Base-by-base conservation (phyloP, 78 protist genomes). In the Cavenderia fasciculata region DNA sequence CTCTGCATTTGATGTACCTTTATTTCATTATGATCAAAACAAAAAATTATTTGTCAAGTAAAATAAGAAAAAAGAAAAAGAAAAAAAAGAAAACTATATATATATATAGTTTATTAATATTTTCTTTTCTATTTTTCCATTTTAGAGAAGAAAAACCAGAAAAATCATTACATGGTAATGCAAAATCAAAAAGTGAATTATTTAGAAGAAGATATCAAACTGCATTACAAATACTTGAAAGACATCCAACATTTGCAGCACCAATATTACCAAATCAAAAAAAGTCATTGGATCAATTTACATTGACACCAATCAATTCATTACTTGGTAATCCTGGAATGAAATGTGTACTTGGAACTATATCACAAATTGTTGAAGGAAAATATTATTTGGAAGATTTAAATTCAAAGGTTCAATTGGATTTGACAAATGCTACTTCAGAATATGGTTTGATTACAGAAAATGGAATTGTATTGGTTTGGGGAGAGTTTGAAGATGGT, bases 321-420 rank as follows among this genome's bases (percentile, higher is more conserved):
- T 69, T 82, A 21, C 59, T 82, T 4, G 90, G 90, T 1, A 82
- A 56, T 69, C 33, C 66, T 16, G 90, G 90, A 11, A 38, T 14
- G 36, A 82, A 82, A 51, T 61, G 56, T 57, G 71, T 82, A 4
- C 43, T 82, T 0, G 90, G 90, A 19, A 68, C 78, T 11, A 68
- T 82, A 33, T 68, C 90, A n/a, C 69, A 56, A 54, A 82, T 82
- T 23, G 46, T 11, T 25, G 90, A 82, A 7, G 90, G 65, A 33
- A 43, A 51, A 23, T 82, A 51, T 34, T 57, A 68, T 43, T 4
- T 82, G 0, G 90, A 82, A 33, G 90, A 82, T 68, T 69, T 82
- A 25, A 82, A 65, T 56, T 56, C 62, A 0, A 41, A 82, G 23
- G 70, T 82, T 18, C 59, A 34, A 82, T n/a, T 82, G 23, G 90